Evolutionary conservation across 768 basidiomycete species (phyloP).

Genomic region (Hypholoma fasciculare): DNA sequence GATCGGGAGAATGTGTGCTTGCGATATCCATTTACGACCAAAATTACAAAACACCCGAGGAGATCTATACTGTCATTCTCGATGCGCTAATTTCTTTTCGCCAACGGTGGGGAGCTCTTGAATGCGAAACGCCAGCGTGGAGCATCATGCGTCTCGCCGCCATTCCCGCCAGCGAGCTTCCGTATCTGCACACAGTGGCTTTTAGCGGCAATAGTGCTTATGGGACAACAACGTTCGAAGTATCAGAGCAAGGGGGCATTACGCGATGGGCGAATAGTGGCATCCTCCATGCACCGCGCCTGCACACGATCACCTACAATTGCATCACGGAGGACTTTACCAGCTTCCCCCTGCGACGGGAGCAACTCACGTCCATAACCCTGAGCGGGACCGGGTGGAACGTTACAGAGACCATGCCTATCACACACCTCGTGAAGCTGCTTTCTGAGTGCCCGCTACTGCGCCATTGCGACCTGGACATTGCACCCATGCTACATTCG

Average conservation of each 20-base stretch:
- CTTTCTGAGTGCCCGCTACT: background rate
- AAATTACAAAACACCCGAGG: background rate
- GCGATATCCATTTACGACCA: background rate
- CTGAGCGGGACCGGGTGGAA: background rate
- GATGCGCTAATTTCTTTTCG: background rate
- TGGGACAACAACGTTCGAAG: too few relatives aligned
- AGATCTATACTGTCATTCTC: background rate
- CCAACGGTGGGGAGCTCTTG: background rate
- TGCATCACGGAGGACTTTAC: constrained; percentile 1
- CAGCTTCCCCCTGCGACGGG: background rate
- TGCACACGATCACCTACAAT: background rate
- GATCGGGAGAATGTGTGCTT: background rate
- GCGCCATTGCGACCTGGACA: background rate
- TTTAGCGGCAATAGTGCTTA: background rate
- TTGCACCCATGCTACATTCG: background rate
- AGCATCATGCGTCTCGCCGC: background rate
- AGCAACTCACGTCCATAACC: background rate
- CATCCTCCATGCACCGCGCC: background rate
- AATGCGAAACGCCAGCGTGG: background rate
- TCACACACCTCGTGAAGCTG: background rate
- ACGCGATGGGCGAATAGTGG: background rate
- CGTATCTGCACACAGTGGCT: background rate
- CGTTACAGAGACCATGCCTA: background rate
- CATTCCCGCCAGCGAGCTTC: background rate
- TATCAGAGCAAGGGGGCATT: background rate